A percentile compares a stretch with the other conserved stretches of the same genome.
These are phyloP conservation scores for Jacaranda mimosifolia DNA, from an alignment of 257 asterid species.

Conservation along the genomic window DNA sequence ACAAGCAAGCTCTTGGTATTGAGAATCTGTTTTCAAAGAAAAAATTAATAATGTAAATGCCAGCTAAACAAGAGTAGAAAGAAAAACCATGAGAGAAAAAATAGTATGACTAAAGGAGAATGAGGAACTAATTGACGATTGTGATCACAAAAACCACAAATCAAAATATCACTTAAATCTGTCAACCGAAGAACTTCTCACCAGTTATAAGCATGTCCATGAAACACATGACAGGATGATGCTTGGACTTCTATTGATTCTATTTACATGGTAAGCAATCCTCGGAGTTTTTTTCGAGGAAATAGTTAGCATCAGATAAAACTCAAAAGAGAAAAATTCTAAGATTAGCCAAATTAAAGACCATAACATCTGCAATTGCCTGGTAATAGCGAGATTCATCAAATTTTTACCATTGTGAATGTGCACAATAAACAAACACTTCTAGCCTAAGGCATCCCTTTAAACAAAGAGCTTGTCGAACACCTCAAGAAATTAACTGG, in stretches of 20 bases:
- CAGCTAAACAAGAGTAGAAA: not conserved
- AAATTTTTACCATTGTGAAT: slow-evolving; percentile 4
- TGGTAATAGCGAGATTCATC: slow-evolving; percentile 21
- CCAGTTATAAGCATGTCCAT: not conserved
- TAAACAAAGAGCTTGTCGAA: slow-evolving; percentile 4
- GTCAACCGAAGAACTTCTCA: not conserved
- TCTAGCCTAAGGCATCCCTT: not conserved
- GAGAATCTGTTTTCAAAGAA: not conserved
- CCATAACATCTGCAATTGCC: slow-evolving; percentile 1
- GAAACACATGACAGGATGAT: not conserved
- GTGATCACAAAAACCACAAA: slow-evolving; percentile 14
- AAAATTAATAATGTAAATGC: not conserved
- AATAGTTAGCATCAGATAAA: not conserved
- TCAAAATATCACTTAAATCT: not conserved
- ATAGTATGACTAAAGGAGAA: not conserved
- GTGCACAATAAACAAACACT: slow-evolving; percentile 4
- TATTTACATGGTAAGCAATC: slow-evolving; percentile 14
- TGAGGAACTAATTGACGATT: not conserved
- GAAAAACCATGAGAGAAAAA: not conserved
- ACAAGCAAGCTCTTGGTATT: not conserved
- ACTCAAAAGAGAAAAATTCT: not conserved
- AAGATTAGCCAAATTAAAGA: slow-evolving; percentile 12
- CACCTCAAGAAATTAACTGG: slow-evolving; percentile 17
- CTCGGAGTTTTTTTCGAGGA: not conserved
- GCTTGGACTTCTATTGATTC: not conserved